These are phyloP conservation scores for Colletotrichum sidae DNA, from an alignment of 2,329 filamentous ascomycete genomes.

Conservation along the genomic window DNA sequence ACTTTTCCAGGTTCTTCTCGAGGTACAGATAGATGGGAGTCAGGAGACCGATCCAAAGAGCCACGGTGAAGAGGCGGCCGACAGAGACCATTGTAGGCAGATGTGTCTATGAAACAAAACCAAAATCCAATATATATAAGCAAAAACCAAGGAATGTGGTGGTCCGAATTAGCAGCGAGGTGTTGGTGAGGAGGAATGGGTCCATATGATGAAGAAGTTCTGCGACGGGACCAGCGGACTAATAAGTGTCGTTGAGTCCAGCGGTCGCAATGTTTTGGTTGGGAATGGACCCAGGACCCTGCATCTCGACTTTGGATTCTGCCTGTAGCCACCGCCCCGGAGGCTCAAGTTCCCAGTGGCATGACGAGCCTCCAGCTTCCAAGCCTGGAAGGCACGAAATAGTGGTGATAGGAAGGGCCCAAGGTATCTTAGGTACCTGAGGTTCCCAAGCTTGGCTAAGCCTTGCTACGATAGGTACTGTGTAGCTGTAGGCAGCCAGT, in stretches of 20 bases:
- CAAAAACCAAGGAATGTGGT: conserved; percentile 23
- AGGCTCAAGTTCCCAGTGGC: conserved; percentile 29
- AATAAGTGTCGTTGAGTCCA: conserved; percentile 25
- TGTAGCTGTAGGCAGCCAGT: too few relatives aligned
- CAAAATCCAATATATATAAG: background rate
- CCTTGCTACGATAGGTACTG: too few relatives aligned
- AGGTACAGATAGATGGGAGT: conserved; percentile 65
- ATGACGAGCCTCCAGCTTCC: conserved; percentile 11
- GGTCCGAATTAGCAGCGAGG: conserved; percentile 5
- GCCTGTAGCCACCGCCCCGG: conserved; percentile 35
- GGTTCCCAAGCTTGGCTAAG: too few relatives aligned
- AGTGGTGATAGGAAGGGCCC: too few relatives aligned
- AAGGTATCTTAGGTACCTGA: too few relatives aligned
- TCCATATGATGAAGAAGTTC: too few relatives aligned
- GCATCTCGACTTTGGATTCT: conserved; percentile 32
- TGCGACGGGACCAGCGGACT: conserved; percentile 19
- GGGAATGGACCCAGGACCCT: conserved; percentile 34
- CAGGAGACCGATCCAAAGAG: conserved; percentile 65
- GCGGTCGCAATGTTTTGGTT: conserved; percentile 34
- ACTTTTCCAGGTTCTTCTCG: conserved; percentile 68
- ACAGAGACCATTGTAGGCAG: conserved; percentile 24
- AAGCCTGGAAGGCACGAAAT: too few relatives aligned
- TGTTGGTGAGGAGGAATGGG: background rate
- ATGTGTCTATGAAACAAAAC: conserved; percentile 2
- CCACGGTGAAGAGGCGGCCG: conserved; percentile 61